Evolutionary conservation across 331 rosid genomes (phyloP).

Genomic region (Telfairia occidentalis): DNA sequence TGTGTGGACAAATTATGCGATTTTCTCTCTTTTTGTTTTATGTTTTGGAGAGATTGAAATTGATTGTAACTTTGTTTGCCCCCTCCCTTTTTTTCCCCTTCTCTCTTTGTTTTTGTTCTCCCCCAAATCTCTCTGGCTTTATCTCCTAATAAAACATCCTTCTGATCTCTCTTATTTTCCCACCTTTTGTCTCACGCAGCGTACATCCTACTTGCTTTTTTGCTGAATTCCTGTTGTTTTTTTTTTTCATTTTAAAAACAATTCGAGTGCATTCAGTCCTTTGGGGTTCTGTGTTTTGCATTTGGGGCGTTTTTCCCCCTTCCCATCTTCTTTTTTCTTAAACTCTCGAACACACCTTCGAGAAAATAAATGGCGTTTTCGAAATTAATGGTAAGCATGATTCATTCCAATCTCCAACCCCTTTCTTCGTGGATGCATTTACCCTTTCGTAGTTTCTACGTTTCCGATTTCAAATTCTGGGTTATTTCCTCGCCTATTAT

Average conservation of each 20-base stretch:
- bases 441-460: slow-evolving; percentile 6
- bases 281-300: not conserved
- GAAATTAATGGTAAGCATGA: not conserved
- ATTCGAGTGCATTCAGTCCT: not conserved
- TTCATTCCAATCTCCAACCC: not conserved
- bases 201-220: not conserved
- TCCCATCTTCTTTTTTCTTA: not conserved
- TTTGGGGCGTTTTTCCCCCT: not conserved
- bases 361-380: not conserved
- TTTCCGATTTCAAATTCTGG: not conserved
- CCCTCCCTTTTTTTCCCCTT: not conserved
- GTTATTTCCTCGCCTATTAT: not conserved
- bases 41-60: not conserved
- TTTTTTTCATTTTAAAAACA: not conserved
- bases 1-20: slow-evolving; percentile 21
- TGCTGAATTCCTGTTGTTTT: slow-evolving; percentile 4
- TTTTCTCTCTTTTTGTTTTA: slow-evolving; percentile 8
- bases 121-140: slow-evolving; percentile 2
- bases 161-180: slow-evolving; percentile 3
- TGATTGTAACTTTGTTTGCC: not conserved
- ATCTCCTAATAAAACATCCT: slow-evolving; percentile 7
- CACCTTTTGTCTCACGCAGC: slow-evolving; percentile 10
- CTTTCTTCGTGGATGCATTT: not conserved
- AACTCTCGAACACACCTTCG: not conserved
- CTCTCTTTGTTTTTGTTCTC: slow-evolving; percentile 3